Evolutionary conservation across 179 eudicot species (phyloP).

Genomic region (Beta macrorhiza): DNA sequence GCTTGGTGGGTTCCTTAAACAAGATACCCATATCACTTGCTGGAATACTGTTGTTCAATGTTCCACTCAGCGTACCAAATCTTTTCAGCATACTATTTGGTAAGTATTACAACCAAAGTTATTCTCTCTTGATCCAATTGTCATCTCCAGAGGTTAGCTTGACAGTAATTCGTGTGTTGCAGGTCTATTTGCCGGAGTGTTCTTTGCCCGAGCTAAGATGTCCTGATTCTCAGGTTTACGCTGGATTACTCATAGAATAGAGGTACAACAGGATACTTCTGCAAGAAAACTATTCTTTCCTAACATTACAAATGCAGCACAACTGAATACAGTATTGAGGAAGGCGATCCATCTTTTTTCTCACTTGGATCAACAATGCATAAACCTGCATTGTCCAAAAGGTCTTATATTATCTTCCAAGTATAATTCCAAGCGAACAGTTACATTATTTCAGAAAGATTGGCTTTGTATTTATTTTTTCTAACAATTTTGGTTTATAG

Average conservation of each 20-base stretch:
- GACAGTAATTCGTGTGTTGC: conserved; percentile 15
- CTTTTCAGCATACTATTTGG: conserved; percentile 76
- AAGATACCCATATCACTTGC: conserved; percentile 75
- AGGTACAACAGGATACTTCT: not conserved
- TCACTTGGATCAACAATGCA: not conserved
- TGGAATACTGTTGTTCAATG: conserved; percentile 64
- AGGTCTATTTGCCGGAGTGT: conserved; percentile 81
- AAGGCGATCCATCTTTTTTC: conserved; percentile 7
- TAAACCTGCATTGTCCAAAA: not conserved
- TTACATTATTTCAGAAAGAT: not conserved
- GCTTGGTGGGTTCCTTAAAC: conserved; percentile 76
- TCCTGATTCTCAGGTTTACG: conserved; percentile 3
- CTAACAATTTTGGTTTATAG: not conserved
- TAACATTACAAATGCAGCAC: not conserved
- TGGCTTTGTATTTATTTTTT: not conserved
- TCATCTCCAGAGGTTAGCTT: not conserved
- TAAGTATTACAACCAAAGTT: conserved; percentile 26
- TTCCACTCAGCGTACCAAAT: conserved; percentile 60
- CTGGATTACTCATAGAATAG: not conserved
- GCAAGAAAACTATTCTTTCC: not conserved
- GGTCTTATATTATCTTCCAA: not conserved
- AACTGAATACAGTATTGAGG: not conserved
- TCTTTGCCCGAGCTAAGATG: conserved; percentile 30
- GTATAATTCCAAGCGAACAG: not conserved
- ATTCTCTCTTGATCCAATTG: not conserved